A percentile compares a stretch with the other conserved stretches of the same genome.
These are phyloP conservation scores for Xylaria arbuscula DNA, from an alignment of 2,329 filamentous ascomycete species.

Conservation along the genomic window DNA sequence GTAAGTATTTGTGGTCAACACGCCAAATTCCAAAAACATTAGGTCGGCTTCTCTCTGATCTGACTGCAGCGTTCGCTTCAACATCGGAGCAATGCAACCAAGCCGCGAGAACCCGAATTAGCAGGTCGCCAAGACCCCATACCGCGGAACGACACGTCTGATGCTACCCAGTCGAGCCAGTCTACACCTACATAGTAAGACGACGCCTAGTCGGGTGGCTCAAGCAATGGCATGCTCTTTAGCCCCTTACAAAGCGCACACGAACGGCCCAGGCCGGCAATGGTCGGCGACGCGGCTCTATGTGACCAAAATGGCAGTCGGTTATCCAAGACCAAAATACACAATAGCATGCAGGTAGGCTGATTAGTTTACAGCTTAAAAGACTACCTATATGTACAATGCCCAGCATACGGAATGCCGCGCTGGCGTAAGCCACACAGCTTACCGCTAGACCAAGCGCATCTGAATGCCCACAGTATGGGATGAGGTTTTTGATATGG, in stretches of 20 bases:
- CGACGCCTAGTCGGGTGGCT: not conserved
- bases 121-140: not conserved
- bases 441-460: not conserved
- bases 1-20: not conserved
- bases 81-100: not conserved
- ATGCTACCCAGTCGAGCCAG: not conserved
- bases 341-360: not conserved
- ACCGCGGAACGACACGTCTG: not conserved
- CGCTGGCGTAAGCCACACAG: too few species aligned
- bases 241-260: not conserved
- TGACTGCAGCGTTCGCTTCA: not conserved
- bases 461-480: not conserved
- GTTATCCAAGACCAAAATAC: not conserved
- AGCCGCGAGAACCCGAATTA: not conserved
- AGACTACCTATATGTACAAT: not conserved
- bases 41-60: not conserved
- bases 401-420: not conserved
- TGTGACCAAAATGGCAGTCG: constrained; percentile 16
- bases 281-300: constrained; percentile 22
- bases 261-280: constrained; percentile 7
- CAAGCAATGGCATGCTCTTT: not conserved
- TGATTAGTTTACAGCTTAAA: not conserved
- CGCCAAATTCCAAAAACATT: not conserved
- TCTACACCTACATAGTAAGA: not conserved
- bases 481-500: not conserved